phyloP scores from a whole-genome alignment of 352 stramenopile genomes.

The Pythium angustatum region DNA sequence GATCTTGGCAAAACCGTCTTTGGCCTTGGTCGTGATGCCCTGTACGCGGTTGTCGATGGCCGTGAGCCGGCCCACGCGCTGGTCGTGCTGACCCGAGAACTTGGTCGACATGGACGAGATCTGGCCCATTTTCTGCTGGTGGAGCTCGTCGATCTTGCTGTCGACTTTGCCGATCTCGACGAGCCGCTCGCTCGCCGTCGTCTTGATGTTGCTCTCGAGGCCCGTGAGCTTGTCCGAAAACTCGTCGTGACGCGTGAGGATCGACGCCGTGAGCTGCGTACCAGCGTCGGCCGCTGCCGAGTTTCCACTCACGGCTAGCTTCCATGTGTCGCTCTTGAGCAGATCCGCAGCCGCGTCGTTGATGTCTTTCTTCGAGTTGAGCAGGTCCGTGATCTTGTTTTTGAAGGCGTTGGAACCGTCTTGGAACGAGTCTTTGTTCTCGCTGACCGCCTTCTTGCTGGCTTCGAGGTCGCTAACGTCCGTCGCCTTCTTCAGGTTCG shows the following conservation, averaged over 20 bases:
- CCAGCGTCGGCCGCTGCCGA: conserved; percentile 3
- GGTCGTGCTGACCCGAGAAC: conserved; percentile 15
- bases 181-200: conserved; percentile 12
- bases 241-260: conserved; percentile 12
- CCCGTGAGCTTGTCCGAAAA: conserved; percentile 14
- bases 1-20: conserved; percentile 8
- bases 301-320: conserved; percentile 14
- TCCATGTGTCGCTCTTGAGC: conserved; percentile 5
- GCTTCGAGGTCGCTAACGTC: no score
- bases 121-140: conserved; percentile 18
- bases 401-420: conserved; percentile 1
- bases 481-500: neutral
- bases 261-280: neutral
- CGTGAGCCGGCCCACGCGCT: conserved; percentile 3
- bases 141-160: conserved; percentile 11
- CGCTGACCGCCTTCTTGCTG: no score
- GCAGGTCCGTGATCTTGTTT: conserved; percentile 5
- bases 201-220: conserved; percentile 10
- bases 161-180: conserved; percentile 9
- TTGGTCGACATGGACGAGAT: conserved; percentile 16
- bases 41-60: conserved; percentile 13
- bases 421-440: neutral
- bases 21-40: conserved; percentile 10
- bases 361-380: neutral
- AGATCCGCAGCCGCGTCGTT: neutral